A percentile compares a stretch with the other conserved stretches of the same genome.
Evolutionary conservation across 345 rosid genomes (phyloP).

Genomic region (Theobroma cacao): DNA sequence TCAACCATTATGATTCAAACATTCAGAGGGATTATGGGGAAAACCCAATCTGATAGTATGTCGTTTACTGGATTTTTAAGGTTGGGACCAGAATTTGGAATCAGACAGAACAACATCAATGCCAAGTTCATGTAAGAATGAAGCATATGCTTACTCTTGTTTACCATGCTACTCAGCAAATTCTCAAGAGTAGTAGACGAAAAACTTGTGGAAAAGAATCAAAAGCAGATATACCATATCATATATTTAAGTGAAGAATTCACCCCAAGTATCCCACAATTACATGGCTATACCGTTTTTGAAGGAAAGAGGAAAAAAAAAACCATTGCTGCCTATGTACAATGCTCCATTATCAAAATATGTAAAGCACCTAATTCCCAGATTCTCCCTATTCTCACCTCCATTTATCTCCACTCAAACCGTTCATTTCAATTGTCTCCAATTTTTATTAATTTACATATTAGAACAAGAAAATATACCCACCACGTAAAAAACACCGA

Average conservation of each 20-base stretch:
- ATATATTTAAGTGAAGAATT: constrained; percentile 28
- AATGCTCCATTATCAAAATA: constrained; percentile 25
- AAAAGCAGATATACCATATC: constrained; percentile 21
- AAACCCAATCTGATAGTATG: background rate
- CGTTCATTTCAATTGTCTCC: constrained; percentile 20
- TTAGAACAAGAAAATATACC: constrained; percentile 30
- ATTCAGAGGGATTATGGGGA: background rate
- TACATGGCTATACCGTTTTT: constrained; percentile 34
- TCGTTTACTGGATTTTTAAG: background rate
- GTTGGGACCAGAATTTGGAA: background rate
- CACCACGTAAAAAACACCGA: constrained; percentile 16
- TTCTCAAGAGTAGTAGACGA: too few relatives aligned
- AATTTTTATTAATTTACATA: constrained; percentile 41
- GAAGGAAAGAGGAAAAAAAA: background rate
- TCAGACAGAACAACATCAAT: background rate
- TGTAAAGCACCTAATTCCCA: constrained; percentile 12
- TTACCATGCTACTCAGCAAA: background rate
- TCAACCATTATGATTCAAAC: too few relatives aligned
- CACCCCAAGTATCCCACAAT: constrained; percentile 42
- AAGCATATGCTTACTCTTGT: background rate
- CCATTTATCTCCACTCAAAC: constrained; percentile 8
- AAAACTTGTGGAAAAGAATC: constrained; percentile 25
- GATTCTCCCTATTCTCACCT: background rate
- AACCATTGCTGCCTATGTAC: constrained; percentile 35
- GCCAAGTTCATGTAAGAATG: background rate